These are phyloP conservation scores for Corylus heterophylla DNA, from an alignment of 306 rosid genomes.

Conservation along the genomic window DNA sequence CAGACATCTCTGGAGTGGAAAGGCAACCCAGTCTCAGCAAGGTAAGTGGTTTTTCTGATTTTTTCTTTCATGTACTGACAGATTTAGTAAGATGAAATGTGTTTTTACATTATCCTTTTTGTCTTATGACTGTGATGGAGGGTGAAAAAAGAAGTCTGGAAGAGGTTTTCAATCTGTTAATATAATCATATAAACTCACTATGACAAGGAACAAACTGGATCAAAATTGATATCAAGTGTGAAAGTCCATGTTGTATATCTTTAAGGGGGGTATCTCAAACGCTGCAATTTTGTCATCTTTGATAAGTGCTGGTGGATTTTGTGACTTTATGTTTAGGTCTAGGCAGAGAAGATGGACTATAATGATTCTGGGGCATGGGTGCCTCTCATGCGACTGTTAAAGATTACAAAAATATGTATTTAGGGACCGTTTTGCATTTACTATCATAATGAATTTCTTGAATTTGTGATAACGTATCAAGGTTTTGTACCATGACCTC, in stretches of 20 bases:
- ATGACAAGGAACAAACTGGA: neutral
- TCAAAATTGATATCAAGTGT: slow-evolving; percentile 6
- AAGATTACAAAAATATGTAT: neutral
- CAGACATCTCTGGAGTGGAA: slow-evolving; percentile 52
- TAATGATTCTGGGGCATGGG: neutral
- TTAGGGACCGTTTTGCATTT: neutral
- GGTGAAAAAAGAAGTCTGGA: neutral
- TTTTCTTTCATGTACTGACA: slow-evolving; percentile 20
- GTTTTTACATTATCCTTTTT: neutral
- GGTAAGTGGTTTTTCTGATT: slow-evolving; percentile 58
- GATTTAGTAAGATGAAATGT: slow-evolving; percentile 1
- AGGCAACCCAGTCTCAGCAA: slow-evolving; percentile 54
- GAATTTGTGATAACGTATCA: neutral
- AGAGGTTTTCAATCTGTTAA: neutral
- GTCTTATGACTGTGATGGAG: neutral
- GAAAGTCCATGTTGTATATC: neutral
- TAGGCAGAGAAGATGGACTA: slow-evolving; percentile 5
- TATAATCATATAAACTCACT: slow-evolving; percentile 1
- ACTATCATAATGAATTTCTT: neutral
- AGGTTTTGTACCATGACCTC: neutral
- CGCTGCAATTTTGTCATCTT: neutral
- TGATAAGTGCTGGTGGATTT: neutral
- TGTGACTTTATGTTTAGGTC: neutral
- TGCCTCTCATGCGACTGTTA: neutral
- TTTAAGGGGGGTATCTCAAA: neutral